Evolutionary conservation across 2,329 filamentous ascomycete genomes (phyloP).

Genomic region (Pestalotiopsis sp.): DNA sequence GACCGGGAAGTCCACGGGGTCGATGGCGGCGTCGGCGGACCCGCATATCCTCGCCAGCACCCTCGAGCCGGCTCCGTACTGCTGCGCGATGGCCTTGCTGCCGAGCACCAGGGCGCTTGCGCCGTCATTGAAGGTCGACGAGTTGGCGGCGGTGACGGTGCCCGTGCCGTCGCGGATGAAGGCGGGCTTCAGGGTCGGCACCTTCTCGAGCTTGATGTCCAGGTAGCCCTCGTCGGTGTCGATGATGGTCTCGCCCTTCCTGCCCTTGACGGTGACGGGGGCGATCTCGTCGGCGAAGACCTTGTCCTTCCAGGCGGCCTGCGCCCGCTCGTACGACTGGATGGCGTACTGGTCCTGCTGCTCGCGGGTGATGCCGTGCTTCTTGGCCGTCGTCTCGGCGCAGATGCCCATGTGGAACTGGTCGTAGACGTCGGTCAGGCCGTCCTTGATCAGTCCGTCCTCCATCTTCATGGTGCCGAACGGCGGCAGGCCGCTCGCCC

Average conservation of each 20-base stretch:
- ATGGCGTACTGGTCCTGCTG: conserved; percentile 92
- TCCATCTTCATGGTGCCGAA: conserved; percentile 88
- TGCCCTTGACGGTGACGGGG: conserved; percentile 80
- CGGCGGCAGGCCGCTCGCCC: conserved; percentile 77
- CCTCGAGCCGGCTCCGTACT: conserved; percentile 75
- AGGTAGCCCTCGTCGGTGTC: conserved; percentile 86
- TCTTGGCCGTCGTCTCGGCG: conserved; percentile 92
- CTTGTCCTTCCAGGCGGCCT: conserved; percentile 81
- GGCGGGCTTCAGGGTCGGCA: conserved; percentile 84
- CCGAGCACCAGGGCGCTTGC: conserved; percentile 86
- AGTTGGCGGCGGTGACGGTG: conserved; percentile 92
- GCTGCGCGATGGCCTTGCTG: conserved; percentile 75
- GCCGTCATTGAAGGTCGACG: conserved; percentile 92
- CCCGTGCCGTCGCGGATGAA: conserved; percentile 85
- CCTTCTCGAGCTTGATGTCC: conserved; percentile 83
- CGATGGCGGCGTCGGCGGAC: conserved; percentile 85
- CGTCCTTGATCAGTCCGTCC: conserved; percentile 92
- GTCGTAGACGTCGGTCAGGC: conserved; percentile 94
- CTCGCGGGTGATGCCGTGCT: conserved; percentile 75
- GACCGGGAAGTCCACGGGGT: conserved; percentile 90
- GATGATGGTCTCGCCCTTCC: conserved; percentile 80
- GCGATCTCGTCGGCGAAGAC: conserved; percentile 88
- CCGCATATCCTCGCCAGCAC: conserved; percentile 86
- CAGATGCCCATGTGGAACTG: conserved; percentile 98
- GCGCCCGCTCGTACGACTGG: conserved; percentile 82